These are phyloP conservation scores for Lepiota subincarnata DNA, from an alignment of 768 basidiomycete species.

Conservation along the genomic window DNA sequence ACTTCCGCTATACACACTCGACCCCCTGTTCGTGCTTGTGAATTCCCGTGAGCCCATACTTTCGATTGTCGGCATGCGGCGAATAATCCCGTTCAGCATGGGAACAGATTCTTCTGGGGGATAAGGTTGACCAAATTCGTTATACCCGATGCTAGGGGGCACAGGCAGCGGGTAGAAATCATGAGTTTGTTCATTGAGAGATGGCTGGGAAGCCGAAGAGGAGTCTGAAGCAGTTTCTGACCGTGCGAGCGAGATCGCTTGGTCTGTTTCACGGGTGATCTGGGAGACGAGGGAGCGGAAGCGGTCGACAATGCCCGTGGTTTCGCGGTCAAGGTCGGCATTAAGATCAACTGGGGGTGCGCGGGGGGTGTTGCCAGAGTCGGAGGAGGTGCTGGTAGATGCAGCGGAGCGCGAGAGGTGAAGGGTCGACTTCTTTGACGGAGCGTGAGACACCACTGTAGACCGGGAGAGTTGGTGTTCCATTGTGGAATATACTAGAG, in stretches of 20 bases:
- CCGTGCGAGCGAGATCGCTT: constrained; percentile 35
- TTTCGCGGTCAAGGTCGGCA: constrained; percentile 30
- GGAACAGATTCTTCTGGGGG: constrained; percentile 49
- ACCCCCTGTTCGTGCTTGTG: constrained; percentile 25
- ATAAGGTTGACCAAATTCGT: constrained; percentile 46
- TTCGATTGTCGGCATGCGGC: constrained; percentile 81
- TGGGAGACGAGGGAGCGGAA: constrained; percentile 50
- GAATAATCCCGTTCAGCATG: constrained; percentile 59
- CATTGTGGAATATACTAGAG: neutral
- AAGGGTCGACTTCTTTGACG: constrained; percentile 5
- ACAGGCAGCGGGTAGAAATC: constrained; percentile 25
- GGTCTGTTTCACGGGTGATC: constrained; percentile 50
- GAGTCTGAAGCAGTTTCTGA: constrained; percentile 21
- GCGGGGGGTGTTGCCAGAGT: neutral
- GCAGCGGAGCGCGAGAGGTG: constrained; percentile 4
- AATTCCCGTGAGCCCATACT: constrained; percentile 66
- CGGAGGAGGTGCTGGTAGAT: neutral
- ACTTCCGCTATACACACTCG: constrained; percentile 18
- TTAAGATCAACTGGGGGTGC: constrained; percentile 6
- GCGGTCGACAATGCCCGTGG: constrained; percentile 42
- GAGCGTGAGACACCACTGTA: constrained; percentile 11
- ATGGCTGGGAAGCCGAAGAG: constrained; percentile 2
- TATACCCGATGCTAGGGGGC: constrained; percentile 34
- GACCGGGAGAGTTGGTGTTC: constrained; percentile 9
- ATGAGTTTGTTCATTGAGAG: constrained; percentile 18